These are phyloP conservation scores for Ogataea neopini DNA, from an alignment of 805 yeast genomes.

Conservation along the genomic window DNA sequence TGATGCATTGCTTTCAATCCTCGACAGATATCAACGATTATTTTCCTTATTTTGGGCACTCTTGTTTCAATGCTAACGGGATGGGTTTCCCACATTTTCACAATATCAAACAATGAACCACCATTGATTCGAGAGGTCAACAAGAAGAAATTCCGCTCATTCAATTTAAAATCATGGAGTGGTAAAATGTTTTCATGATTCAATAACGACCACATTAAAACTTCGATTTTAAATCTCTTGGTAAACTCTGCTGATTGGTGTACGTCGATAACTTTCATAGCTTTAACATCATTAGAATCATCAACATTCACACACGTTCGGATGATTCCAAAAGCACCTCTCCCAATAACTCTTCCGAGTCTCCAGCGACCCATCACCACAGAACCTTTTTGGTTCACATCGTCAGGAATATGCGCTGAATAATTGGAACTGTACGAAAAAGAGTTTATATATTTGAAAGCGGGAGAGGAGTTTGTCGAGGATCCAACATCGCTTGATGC, in stretches of 20 bases:
- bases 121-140: conserved; percentile 67
- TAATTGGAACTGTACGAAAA: conserved; percentile 18
- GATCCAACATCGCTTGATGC: conserved; percentile 8
- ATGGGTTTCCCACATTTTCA: conserved; percentile 58
- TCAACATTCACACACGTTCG: conserved; percentile 37
- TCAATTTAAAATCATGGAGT: conserved; percentile 60
- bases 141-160: conserved; percentile 61
- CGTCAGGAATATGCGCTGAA: conserved; percentile 15
- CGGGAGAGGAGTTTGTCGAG: conserved; percentile 25
- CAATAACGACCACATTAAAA: conserved; percentile 70
- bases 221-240: conserved; percentile 67
- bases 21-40: conserved; percentile 53
- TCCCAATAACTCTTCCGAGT: conserved; percentile 76
- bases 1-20: conserved; percentile 67
- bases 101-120: conserved; percentile 81
- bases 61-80: conserved; percentile 16
- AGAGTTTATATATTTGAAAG: conserved; percentile 24
- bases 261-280: conserved; percentile 33
- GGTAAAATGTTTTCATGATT: conserved; percentile 67
- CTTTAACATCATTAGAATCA: conserved; percentile 22
- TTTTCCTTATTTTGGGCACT: conserved; percentile 33
- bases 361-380: conserved; percentile 52
- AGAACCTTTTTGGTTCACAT: conserved; percentile 65
- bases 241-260: conserved; percentile 47
- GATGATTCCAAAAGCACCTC: conserved; percentile 89